These are phyloP conservation scores for Chlorella sp. DNA, from an alignment of 139 green algal genomes.

Conservation along the genomic window DNA sequence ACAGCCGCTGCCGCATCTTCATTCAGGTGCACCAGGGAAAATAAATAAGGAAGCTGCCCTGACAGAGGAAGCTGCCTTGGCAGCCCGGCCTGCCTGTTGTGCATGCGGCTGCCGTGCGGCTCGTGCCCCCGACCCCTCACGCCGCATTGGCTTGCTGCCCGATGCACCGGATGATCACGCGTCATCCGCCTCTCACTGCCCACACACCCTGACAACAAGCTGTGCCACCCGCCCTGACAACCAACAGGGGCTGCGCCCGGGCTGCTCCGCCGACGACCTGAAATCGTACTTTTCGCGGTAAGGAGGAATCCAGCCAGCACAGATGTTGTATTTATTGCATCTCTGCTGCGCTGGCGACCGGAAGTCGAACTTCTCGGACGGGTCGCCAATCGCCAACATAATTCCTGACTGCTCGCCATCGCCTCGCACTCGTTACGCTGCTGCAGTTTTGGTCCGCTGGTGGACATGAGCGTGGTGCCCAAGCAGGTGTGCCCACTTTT, in stretches of 20 bases:
- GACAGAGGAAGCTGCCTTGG: too few species aligned
- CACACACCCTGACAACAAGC: not conserved
- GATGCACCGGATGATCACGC: too few species aligned
- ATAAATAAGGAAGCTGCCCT: too few species aligned
- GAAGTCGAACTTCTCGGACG: too few species aligned
- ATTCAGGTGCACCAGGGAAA: too few species aligned
- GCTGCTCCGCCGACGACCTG: not conserved
- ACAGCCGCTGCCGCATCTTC: constrained; percentile 12
- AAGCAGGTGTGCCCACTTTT: too few species aligned
- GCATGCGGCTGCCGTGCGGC: too few species aligned
- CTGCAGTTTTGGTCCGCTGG: constrained; percentile 15
- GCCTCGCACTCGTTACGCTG: not conserved
- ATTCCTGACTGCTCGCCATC: not conserved
- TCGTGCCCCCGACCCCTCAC: too few species aligned
- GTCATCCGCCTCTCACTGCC: too few species aligned
- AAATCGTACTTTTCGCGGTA: constrained; percentile 5
- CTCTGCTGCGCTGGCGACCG: too few species aligned
- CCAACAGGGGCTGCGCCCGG: not conserved
- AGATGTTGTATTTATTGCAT: not conserved
- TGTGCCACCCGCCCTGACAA: not conserved
- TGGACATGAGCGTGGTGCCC: not conserved
- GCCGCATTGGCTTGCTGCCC: too few species aligned
- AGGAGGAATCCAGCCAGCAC: not conserved
- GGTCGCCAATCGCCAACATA: not conserved
- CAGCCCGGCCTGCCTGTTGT: too few species aligned